Evolutionary conservation across 495 filamentous ascomycete genomes (phyloP), one percentile per base, ranked within the genome.

Genomic region (Diplogelasinospora grovesii): DNA sequence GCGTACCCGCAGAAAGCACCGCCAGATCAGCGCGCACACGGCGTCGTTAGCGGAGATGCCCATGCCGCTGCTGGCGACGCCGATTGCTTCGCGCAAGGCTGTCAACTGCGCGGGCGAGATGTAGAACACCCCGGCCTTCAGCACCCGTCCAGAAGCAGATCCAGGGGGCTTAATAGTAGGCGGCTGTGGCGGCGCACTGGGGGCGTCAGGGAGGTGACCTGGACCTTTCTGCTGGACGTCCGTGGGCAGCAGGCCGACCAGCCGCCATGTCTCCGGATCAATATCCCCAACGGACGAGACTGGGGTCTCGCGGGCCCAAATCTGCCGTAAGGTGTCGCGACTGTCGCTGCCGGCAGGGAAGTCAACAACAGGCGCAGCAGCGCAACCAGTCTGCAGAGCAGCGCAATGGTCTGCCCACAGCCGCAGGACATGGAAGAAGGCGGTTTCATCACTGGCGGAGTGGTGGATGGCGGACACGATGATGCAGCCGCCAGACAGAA

Each of bases 21-120:
- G 46, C 46, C 46, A 49, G 19, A 49, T 41, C 4, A 49, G 35
- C n/a, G 46, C 46, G 11, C n/a, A 14, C 4, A 49, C 6, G 14
- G 27, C 26, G 36, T 49, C 46, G 25, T 49, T 49, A n/a, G n/a
- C n/a, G n/a, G n/a, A n/a, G n/a, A n/a, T 8, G 34, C 36, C n/a
- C 34, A 49, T 10, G 40, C 18, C 5, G 11, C 11, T 20, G 39
- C 13, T 4, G 24, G 11, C 24, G 5, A 21, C 21, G 8, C 16
- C 10, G 11, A 20, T 5, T 27, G 30, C 46, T 14, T 25, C 36
- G 3, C 36, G 19, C 6, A 49, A 36, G n/a, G 22, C 16, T 8
- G 33, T 20, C 11, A 40, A 35, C 22, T 27, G 31, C 15, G 22
- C 46, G 15, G 41, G 34, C 14, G 46, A 41, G 9, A 49, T 30